phyloP scores from a whole-genome alignment of 2,329 filamentous ascomycete genomes.

The Colletotrichum orbiculare region DNA sequence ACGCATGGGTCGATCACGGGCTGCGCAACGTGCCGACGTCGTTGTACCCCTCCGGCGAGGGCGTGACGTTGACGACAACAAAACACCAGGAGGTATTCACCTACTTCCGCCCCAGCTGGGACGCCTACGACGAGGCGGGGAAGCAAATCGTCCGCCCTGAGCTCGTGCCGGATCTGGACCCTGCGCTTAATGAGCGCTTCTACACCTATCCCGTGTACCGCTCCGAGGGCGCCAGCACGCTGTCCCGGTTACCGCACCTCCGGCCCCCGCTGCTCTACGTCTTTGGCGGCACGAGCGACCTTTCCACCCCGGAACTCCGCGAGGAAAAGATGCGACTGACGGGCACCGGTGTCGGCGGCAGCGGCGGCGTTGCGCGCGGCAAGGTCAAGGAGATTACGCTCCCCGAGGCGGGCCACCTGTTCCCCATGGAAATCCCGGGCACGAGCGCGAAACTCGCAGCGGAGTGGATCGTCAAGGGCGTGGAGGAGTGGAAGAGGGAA shows the following conservation, averaged over 20 bases:
- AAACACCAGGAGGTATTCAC: slow-evolving; percentile 91
- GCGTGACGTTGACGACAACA: slow-evolving; percentile 80
- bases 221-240: slow-evolving; percentile 68
- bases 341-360: slow-evolving; percentile 74
- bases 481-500: slow-evolving; percentile 67
- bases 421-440: slow-evolving; percentile 82
- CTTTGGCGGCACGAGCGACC: slow-evolving; percentile 69
- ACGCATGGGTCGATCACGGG: slow-evolving; percentile 78
- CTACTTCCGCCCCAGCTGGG: slow-evolving; percentile 72
- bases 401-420: slow-evolving; percentile 77
- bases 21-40: slow-evolving; percentile 78
- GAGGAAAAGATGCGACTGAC: slow-evolving; percentile 71
- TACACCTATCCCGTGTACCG: slow-evolving; percentile 71
- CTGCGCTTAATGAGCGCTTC: slow-evolving; percentile 48
- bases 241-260: slow-evolving; percentile 67
- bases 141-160: slow-evolving; percentile 52
- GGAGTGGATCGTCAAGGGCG: slow-evolving; percentile 66
- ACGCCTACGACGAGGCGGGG: slow-evolving; percentile 52
- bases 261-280: slow-evolving; percentile 76
- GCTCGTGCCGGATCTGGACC: slow-evolving; percentile 58
- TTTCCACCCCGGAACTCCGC: slow-evolving; percentile 63
- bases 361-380: slow-evolving; percentile 71
- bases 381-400: slow-evolving; percentile 75
- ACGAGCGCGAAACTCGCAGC: slow-evolving; percentile 72
- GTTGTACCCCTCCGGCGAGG: slow-evolving; percentile 57